Conservation (phyloP, 2,329 filamentous ascomycete genomes). For the Rutstroemia sydowiana region DNA sequence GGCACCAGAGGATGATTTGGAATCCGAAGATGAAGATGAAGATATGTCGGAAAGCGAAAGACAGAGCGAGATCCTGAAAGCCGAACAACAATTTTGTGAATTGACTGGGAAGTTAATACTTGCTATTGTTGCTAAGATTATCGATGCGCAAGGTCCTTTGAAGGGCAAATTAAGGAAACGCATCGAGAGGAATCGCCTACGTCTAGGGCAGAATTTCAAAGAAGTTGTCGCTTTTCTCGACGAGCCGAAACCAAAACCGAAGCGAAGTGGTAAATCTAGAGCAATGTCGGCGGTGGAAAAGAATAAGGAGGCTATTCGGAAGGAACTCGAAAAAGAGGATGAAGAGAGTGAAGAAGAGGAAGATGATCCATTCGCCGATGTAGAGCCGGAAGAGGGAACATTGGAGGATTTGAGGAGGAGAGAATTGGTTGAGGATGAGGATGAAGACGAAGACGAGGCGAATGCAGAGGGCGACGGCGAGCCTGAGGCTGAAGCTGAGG, state of each 20-base stretch:
- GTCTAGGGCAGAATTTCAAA: slow-evolving; percentile 77
- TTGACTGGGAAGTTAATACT: slow-evolving; percentile 79
- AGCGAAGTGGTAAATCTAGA: slow-evolving; percentile 31
- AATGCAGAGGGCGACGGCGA: slow-evolving; percentile 20
- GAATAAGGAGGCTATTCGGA: slow-evolving; percentile 36
- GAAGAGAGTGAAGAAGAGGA: slow-evolving; percentile 26
- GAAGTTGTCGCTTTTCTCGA: slow-evolving; percentile 79
- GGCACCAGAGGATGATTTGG: slow-evolving; percentile 60
- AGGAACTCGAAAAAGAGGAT: slow-evolving; percentile 24
- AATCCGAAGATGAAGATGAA: slow-evolving; percentile 49
- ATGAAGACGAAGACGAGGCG: slow-evolving; percentile 32
- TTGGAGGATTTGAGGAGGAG: slow-evolving; percentile 48
- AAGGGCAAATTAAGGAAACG: slow-evolving; percentile 61
- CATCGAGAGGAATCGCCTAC: slow-evolving; percentile 70
- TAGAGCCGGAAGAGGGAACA: slow-evolving; percentile 51
- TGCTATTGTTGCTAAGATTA: slow-evolving; percentile 64
- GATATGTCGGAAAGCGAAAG: slow-evolving; percentile 50
- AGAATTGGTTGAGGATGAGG: slow-evolving; percentile 45
- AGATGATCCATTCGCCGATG: slow-evolving; percentile 40
- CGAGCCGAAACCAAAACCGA: slow-evolving; percentile 47
- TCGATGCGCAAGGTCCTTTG: slow-evolving; percentile 56
- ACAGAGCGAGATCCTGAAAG: slow-evolving; percentile 59
- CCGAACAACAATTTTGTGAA: slow-evolving; percentile 81
- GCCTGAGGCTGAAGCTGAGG: slow-evolving; percentile 26
- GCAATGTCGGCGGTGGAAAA: slow-evolving; percentile 38